These are phyloP conservation scores for Malassezia dermatis DNA, from an alignment of 1,284 basidiomycete genomes.

Conservation along the genomic window DNA sequence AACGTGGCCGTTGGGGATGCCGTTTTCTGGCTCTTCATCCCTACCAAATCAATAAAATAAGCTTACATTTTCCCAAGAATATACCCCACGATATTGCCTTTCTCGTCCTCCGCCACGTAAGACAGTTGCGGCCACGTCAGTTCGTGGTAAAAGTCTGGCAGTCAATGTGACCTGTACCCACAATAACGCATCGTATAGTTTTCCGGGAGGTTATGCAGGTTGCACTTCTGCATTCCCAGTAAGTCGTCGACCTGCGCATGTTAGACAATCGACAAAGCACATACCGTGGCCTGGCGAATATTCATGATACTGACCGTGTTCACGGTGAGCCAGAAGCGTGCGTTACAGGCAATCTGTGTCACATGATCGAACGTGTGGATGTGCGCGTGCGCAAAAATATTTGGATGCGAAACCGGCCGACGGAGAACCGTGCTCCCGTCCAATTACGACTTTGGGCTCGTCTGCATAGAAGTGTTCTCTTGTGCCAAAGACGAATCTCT, in stretches of 20 bases:
- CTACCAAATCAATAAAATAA: conserved; percentile 7
- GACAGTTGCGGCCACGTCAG: conserved; percentile 88
- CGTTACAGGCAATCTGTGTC: neutral
- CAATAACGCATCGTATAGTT: conserved; percentile 47
- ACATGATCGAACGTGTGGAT: neutral
- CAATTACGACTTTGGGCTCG: neutral
- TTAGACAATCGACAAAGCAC: conserved; percentile 11
- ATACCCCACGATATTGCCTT: conserved; percentile 82
- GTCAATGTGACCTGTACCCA: conserved; percentile 3
- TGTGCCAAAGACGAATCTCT: neutral
- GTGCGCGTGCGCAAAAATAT: neutral
- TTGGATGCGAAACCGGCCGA: neutral
- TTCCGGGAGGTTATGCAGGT: conserved; percentile 46
- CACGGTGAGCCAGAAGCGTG: neutral
- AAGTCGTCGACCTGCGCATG: conserved; percentile 33
- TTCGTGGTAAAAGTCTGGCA: conserved; percentile 70
- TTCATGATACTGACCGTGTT: conserved; percentile 16
- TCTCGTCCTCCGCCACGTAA: conserved; percentile 81
- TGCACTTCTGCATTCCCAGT: conserved; percentile 46
- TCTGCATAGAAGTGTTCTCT: neutral
- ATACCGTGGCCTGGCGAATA: conserved; percentile 20
- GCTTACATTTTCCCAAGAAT: conserved; percentile 76
- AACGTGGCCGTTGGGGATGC: conserved; percentile 46
- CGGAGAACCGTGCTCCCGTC: neutral
- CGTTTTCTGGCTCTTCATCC: conserved; percentile 46